These are phyloP conservation scores for Paramarasmius palmivorus DNA, from an alignment of 1,284 basidiomycete species.

Conservation along the genomic window DNA sequence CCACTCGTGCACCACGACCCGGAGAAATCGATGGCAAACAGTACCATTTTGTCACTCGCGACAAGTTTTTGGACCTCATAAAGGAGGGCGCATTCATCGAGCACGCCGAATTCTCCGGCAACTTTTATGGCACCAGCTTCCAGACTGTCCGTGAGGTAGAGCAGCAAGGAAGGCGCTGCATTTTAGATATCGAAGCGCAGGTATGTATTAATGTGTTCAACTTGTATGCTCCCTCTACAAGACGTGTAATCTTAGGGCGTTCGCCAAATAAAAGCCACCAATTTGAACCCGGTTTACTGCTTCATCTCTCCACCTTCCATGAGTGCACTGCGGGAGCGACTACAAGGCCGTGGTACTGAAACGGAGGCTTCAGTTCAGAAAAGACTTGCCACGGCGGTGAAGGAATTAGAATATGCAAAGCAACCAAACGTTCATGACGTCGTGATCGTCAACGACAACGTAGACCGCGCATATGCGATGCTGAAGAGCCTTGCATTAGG, in stretches of 20 bases:
- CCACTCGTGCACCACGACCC: constrained; percentile 83
- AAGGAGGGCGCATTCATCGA: constrained; percentile 70
- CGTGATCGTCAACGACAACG: constrained; percentile 90
- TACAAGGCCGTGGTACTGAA: constrained; percentile 87
- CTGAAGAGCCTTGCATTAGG: constrained; percentile 77
- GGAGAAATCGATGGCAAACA: constrained; percentile 85
- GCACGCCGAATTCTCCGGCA: constrained; percentile 86
- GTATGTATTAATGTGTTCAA: constrained; percentile 41
- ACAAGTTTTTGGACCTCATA: constrained; percentile 66
- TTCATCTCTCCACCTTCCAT: constrained; percentile 93
- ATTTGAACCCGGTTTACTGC: constrained; percentile 85
- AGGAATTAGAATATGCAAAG: constrained; percentile 87
- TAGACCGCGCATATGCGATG: constrained; percentile 79
- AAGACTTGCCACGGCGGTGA: constrained; percentile 78
- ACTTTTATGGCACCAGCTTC: constrained; percentile 91
- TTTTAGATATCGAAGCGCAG: constrained; percentile 97
- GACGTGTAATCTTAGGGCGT: constrained; percentile 66
- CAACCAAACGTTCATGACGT: constrained; percentile 76
- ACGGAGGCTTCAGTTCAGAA: constrained; percentile 72
- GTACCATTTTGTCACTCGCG: constrained; percentile 71
- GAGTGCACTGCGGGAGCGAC: constrained; percentile 62
- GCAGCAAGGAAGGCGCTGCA: constrained; percentile 71
- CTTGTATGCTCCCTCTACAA: constrained; percentile 5
- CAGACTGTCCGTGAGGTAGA: constrained; percentile 62
- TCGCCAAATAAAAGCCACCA: constrained; percentile 79